Percentiles rank a stretch among this genome's conserved stretches.
phyloP scores from a whole-genome alignment of 225 moss, liverwort and hornwort species.

The Polytrichum formosum region DNA sequence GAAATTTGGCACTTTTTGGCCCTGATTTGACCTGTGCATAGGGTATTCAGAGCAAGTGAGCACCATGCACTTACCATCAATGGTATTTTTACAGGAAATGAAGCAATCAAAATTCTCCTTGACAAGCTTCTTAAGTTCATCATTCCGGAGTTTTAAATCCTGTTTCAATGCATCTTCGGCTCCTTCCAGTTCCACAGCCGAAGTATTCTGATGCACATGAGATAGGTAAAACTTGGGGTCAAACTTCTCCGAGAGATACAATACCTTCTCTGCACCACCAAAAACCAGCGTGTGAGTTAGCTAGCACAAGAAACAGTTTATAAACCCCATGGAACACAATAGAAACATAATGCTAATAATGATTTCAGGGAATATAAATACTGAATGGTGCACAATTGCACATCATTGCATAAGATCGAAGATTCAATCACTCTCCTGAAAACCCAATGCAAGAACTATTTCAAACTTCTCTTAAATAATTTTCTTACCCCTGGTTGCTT shows the following conservation, averaged over 20 bases:
- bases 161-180: conserved; percentile 72
- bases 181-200: conserved; percentile 67
- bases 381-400: too few relatives aligned
- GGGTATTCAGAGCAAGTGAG: too few relatives aligned
- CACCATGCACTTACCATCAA: conserved; percentile 59
- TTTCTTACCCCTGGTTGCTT: conserved; percentile 31
- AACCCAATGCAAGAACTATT: too few relatives aligned
- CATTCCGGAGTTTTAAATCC: conserved; percentile 73
- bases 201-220: conserved; percentile 80
- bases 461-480: too few relatives aligned
- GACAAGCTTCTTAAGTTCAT: conserved; percentile 91
- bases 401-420: too few relatives aligned
- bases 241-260: conserved; percentile 89
- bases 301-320: too few relatives aligned
- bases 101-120: conserved; percentile 99
- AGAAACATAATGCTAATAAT: too few relatives aligned
- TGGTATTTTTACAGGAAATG: conserved; percentile 98
- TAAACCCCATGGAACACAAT: too few relatives aligned
- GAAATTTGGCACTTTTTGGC: too few relatives aligned
- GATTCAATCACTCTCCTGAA: too few relatives aligned
- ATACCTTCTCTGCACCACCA: conserved; percentile 63
- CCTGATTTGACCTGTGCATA: too few relatives aligned
- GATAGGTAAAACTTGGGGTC: conserved; percentile 85
- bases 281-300: neutral
- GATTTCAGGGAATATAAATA: too few relatives aligned